Evolutionary conservation across 306 rosid genomes (phyloP).

Genomic region (Acacia melanoxylon): DNA sequence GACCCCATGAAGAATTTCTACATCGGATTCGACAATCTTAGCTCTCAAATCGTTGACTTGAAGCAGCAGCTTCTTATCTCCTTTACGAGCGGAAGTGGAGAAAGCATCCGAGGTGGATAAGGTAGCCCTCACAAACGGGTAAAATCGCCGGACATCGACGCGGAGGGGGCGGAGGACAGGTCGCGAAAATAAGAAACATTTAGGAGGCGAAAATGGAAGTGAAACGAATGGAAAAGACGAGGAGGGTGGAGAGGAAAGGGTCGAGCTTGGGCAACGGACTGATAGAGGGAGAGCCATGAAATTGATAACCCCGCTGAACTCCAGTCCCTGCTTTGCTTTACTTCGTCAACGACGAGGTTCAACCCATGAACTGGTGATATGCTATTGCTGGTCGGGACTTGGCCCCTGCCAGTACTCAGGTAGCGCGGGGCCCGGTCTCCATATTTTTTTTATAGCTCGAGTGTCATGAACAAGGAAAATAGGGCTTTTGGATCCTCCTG

Average conservation of each 20-base stretch:
- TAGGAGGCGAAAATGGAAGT: slow-evolving; percentile 23
- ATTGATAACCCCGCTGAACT: neutral
- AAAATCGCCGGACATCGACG: slow-evolving; percentile 23
- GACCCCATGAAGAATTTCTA: slow-evolving; percentile 76
- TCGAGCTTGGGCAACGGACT: neutral
- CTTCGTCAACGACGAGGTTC: neutral
- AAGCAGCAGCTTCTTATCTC: slow-evolving; percentile 45
- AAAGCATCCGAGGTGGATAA: slow-evolving; percentile 29
- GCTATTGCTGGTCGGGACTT: neutral
- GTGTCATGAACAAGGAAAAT: too few species aligned
- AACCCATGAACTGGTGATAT: neutral
- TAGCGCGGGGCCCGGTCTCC: too few species aligned
- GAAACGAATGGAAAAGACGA: neutral
- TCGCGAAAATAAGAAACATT: slow-evolving; percentile 1
- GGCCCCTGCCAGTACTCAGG: too few species aligned
- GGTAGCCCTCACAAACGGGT: slow-evolving; percentile 20
- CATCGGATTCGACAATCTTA: slow-evolving; percentile 60
- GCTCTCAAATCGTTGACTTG: slow-evolving; percentile 80
- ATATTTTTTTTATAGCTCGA: too few species aligned
- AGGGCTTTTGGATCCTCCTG: too few species aligned
- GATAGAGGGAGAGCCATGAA: neutral
- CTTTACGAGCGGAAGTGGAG: slow-evolving; percentile 5
- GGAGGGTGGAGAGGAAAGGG: neutral
- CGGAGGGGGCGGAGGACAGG: slow-evolving; percentile 29
- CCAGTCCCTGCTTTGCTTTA: neutral